phyloP scores from a whole-genome alignment of 2,329 filamentous ascomycete species.

The Gyromitra esculenta region DNA sequence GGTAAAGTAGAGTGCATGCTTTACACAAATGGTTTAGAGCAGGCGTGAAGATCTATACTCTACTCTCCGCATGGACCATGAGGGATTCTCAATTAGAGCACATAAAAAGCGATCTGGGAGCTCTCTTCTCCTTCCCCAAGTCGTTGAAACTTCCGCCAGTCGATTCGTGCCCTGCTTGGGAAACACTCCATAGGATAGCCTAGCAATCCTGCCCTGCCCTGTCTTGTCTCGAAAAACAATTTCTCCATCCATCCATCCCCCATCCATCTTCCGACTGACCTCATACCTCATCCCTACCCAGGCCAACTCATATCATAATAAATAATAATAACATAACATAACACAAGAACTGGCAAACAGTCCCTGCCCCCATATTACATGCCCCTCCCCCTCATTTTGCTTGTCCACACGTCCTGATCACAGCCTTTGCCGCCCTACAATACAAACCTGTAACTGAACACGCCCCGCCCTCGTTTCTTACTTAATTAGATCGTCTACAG shows the following conservation, averaged over 20 bases:
- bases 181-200: conserved; percentile 19
- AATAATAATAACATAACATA: not conserved
- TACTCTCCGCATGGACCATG: not conserved
- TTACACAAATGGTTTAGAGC: conserved; percentile 31
- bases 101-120: conserved; percentile 32
- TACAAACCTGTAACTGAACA: conserved; percentile 42
- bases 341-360: conserved; percentile 14
- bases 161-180: conserved; percentile 27
- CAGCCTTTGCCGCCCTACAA: conserved; percentile 28
- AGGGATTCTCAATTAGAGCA: conserved; percentile 27
- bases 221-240: conserved; percentile 18
- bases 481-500: conserved; percentile 19
- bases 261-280: conserved; percentile 38
- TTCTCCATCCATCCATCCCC: conserved; percentile 6
- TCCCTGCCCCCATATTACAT: conserved; percentile 43
- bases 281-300: conserved; percentile 47
- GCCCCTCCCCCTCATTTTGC: conserved; percentile 48
- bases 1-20: conserved; percentile 1
- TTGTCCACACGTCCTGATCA: conserved; percentile 31
- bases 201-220: conserved; percentile 3
- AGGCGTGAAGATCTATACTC: not conserved
- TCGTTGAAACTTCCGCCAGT: conserved; percentile 1
- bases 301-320: conserved; percentile 28
- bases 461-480: conserved; percentile 39
- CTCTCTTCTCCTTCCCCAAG: conserved; percentile 5